phyloP scores from a whole-genome alignment of 2,329 filamentous ascomycete genomes.

The Gremmenia infestans region DNA sequence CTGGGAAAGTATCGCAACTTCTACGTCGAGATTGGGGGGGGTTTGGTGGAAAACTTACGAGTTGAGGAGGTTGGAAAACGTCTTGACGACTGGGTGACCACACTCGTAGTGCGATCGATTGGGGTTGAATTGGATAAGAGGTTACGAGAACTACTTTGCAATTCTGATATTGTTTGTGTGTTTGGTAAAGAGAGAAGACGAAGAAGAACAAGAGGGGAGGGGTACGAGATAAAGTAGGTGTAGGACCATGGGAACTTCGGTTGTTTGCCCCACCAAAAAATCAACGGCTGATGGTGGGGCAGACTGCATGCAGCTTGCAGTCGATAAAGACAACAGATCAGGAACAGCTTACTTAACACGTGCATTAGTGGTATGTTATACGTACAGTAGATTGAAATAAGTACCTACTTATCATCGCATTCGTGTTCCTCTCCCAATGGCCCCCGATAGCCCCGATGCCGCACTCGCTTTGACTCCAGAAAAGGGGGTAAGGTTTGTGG shows the following conservation, averaged over 20 bases:
- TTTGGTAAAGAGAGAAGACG: neutral
- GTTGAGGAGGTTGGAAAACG: constrained; percentile 98
- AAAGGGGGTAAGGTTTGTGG: neutral
- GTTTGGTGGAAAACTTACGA: constrained; percentile 59
- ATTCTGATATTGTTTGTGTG: neutral
- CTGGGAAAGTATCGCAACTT: too few relatives aligned
- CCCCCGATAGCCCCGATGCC: neutral
- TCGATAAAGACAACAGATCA: neutral
- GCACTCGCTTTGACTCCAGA: neutral
- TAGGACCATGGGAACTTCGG: neutral
- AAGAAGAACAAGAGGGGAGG: constrained; percentile 3
- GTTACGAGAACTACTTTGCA: neutral
- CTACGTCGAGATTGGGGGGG: neutral
- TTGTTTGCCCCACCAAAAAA: neutral
- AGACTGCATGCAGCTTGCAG: neutral
- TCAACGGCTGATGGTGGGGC: neutral
- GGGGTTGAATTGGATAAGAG: constrained; percentile 7
- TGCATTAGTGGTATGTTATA: neutral
- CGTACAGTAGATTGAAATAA: neutral
- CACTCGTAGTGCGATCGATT: constrained; percentile 29
- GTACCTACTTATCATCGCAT: neutral
- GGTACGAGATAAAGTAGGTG: neutral
- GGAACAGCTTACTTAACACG: neutral
- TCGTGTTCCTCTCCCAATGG: constrained; percentile 6
- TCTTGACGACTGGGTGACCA: constrained; percentile 65